Conservation (phyloP, 2,329 filamentous ascomycete species). For the Cytospora schulzeri region DNA sequence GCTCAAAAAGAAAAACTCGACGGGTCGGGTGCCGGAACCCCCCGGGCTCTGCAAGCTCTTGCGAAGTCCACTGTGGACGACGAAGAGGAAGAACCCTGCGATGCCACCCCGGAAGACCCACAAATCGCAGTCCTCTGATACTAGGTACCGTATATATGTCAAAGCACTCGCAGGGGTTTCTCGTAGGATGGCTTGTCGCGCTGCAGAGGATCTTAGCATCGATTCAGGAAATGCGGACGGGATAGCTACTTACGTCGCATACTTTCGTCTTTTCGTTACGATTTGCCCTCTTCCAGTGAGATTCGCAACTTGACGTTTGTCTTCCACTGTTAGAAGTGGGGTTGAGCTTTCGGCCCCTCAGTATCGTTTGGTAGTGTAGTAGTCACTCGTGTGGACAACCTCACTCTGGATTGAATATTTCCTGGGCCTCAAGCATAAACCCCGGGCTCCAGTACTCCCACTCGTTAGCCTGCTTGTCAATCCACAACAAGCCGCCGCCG, state of each 20-base stretch:
- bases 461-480: constrained; percentile 82
- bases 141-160: too few relatives aligned
- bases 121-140: neutral
- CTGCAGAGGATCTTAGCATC: neutral
- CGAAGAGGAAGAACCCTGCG: neutral
- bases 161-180: neutral
- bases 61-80: neutral
- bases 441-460: constrained; percentile 93
- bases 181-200: neutral
- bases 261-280: neutral
- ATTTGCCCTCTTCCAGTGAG: neutral
- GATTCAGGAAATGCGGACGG: too few relatives aligned
- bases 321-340: neutral
- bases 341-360: neutral
- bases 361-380: neutral
- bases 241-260: neutral
- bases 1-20: neutral
- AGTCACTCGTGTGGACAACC: neutral
- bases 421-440: constrained; percentile 60
- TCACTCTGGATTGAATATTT: constrained; percentile 28
- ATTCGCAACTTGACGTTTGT: neutral
- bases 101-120: neutral
- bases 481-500: constrained; percentile 88
- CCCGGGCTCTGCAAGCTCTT: too few relatives aligned
- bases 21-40: neutral